A percentile compares a stretch with the other conserved stretches of the same genome.
Conservation (phyloP, 768 basidiomycete genomes). For the Russula abietina region DNA sequence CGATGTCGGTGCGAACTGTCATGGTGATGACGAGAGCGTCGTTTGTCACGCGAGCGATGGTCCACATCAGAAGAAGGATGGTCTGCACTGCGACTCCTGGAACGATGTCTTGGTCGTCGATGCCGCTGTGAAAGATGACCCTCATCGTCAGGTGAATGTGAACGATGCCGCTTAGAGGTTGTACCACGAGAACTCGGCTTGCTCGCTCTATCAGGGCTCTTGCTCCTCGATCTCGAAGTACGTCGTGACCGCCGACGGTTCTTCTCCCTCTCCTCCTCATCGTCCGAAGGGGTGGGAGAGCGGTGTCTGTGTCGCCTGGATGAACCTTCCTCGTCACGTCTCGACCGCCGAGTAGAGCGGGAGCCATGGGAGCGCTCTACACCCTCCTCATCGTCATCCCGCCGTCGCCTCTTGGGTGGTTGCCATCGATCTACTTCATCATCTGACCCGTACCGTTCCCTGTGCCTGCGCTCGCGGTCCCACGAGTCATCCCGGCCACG, state of each 20-base stretch:
- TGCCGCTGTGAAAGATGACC: background rate
- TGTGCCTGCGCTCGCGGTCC: constrained; percentile 46
- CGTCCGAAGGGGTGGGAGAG: constrained; percentile 26
- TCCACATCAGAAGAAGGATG: constrained; percentile 7
- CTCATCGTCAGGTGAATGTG: constrained; percentile 14
- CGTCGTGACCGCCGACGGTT: background rate
- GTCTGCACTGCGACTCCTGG: constrained; percentile 3
- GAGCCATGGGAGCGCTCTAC: constrained; percentile 30
- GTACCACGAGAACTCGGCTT: background rate
- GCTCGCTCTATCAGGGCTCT: background rate
- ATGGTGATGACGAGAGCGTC: constrained; percentile 8
- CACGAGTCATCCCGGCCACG: constrained; percentile 35
- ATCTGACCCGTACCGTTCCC: constrained; percentile 40
- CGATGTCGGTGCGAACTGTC: constrained; percentile 4
- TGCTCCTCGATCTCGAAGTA: constrained; percentile 14
- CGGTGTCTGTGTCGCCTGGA: constrained; percentile 27
- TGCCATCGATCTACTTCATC: constrained; percentile 29
- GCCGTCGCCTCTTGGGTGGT: constrained; percentile 35
- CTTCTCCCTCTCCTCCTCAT: constrained; percentile 10
- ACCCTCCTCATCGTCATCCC: constrained; percentile 38
- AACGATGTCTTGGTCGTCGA: constrained; percentile 2
- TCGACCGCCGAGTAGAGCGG: constrained; percentile 28
- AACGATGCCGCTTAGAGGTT: constrained; percentile 14
- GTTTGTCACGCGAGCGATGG: background rate
- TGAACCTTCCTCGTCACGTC: constrained; percentile 23